Conservation (phyloP, 2,329 filamentous ascomycete species). For the Trichoderma atroviride region DNA sequence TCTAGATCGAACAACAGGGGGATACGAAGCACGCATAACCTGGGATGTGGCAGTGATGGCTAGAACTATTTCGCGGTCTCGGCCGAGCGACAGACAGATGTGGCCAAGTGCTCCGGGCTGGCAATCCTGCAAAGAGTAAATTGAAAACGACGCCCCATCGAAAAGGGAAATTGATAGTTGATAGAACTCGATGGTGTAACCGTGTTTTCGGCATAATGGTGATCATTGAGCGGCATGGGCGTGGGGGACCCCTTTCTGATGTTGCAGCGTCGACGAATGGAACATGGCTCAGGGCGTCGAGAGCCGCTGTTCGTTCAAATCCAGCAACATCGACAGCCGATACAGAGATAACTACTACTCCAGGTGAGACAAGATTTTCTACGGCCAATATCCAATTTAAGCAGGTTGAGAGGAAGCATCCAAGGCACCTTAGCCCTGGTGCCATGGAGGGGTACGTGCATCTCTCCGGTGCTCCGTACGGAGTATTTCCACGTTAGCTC, state of each 20-base stretch:
- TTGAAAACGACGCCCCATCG: background rate
- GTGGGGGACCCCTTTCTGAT: background rate
- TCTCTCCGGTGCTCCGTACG: slow-evolving; percentile 15
- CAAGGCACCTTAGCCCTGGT: background rate
- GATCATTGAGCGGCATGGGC: slow-evolving; percentile 9
- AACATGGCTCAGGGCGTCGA: background rate
- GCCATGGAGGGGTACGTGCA: background rate
- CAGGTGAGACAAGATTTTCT: background rate
- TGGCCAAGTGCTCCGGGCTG: slow-evolving; percentile 8
- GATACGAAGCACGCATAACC: background rate
- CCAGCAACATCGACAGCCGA: background rate
- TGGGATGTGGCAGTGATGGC: slow-evolving; percentile 12
- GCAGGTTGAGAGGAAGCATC: slow-evolving; percentile 7
- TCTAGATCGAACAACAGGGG: slow-evolving; percentile 9
- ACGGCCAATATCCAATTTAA: slow-evolving; percentile 5
- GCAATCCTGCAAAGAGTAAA: background rate
- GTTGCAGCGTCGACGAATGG: background rate
- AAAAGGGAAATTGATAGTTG: slow-evolving; percentile 5
- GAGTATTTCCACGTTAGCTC: background rate
- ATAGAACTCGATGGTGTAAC: slow-evolving; percentile 16
- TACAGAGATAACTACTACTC: background rate
- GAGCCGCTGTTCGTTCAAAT: background rate
- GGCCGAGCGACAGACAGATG: slow-evolving; percentile 5
- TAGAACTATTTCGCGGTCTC: background rate
- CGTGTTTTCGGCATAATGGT: slow-evolving; percentile 6